Evolutionary conservation across 2,329 filamentous ascomycete species (phyloP).

Genomic region (Colletotrichum acutatum): DNA sequence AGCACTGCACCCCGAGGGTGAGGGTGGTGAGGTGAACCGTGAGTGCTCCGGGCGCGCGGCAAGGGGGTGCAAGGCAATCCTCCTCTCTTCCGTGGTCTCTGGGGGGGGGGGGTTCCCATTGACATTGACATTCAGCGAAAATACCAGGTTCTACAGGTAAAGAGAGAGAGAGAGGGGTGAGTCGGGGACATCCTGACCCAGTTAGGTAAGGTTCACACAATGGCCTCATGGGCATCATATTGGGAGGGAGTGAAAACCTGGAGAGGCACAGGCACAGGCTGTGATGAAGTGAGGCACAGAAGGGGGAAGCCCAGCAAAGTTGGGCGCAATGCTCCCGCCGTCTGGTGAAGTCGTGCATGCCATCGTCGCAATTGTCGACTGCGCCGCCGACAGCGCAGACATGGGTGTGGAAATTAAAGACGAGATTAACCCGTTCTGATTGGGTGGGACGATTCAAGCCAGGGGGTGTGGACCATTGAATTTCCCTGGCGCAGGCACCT

Average conservation of each 20-base stretch:
- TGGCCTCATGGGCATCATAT: slow-evolving; percentile 1
- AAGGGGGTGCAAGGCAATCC: slow-evolving; percentile 27
- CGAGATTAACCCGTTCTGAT: slow-evolving; percentile 20
- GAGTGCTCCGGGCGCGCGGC: slow-evolving; percentile 33
- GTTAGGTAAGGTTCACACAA: neutral
- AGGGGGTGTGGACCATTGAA: slow-evolving; percentile 20
- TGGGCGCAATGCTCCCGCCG: slow-evolving; percentile 27
- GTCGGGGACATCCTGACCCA: neutral
- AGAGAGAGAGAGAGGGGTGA: neutral
- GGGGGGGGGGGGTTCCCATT: neutral
- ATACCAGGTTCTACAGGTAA: neutral
- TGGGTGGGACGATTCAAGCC: slow-evolving; percentile 5
- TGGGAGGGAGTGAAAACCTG: neutral
- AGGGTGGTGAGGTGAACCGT: neutral
- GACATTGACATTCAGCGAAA: neutral
- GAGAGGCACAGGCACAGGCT: neutral
- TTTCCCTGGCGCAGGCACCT: slow-evolving; percentile 31
- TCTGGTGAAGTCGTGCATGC: slow-evolving; percentile 14
- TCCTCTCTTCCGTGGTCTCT: neutral
- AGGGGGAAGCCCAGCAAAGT: slow-evolving; percentile 17
- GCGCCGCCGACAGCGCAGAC: slow-evolving; percentile 27
- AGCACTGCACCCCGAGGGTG: neutral
- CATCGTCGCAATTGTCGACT: slow-evolving; percentile 32
- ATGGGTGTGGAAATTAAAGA: slow-evolving; percentile 29
- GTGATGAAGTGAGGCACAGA: neutral